phyloP scores from a whole-genome alignment of 2,329 filamentous ascomycete species.

The Fusarium sp. region DNA sequence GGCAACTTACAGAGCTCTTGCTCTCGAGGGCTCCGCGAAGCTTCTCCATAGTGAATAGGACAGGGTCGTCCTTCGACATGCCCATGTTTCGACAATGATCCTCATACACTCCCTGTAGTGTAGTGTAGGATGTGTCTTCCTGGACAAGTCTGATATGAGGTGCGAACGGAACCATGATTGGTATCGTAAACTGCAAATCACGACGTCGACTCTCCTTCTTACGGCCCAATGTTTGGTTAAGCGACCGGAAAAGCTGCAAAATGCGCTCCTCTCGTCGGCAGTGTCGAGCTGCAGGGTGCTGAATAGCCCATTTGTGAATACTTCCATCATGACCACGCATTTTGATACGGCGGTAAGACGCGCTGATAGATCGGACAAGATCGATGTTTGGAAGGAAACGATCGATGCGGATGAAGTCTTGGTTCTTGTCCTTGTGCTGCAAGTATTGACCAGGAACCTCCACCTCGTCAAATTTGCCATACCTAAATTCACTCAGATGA shows the following conservation, averaged over 20 bases:
- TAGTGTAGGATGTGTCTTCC: constrained; percentile 94
- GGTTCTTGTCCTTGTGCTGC: constrained; percentile 98
- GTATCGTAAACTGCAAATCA: constrained; percentile 95
- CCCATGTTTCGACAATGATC: constrained; percentile 91
- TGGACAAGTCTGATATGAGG: constrained; percentile 95
- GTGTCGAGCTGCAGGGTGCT: constrained; percentile 92
- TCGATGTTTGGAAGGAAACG: constrained; percentile 96
- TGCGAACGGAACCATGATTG: constrained; percentile 93
- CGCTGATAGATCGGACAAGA: constrained; percentile 87
- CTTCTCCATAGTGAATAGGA: constrained; percentile 96
- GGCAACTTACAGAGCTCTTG: constrained; percentile 67
- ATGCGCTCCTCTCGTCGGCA: constrained; percentile 95
- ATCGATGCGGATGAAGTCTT: constrained; percentile 97
- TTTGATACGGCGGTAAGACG: constrained; percentile 91
- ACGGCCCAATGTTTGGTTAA: constrained; percentile 91
- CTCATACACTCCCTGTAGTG: constrained; percentile 94
- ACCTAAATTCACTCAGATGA: constrained; percentile 94
- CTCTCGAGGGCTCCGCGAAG: constrained; percentile 80
- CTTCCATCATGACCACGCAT: constrained; percentile 98
- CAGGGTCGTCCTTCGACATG: constrained; percentile 93
- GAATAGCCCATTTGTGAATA: constrained; percentile 95
- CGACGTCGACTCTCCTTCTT: constrained; percentile 95
- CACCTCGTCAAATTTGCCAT: constrained; percentile 98
- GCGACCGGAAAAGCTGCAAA: constrained; percentile 94
- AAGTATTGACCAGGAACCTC: constrained; percentile 98